phyloP scores from a whole-genome alignment of 2,329 filamentous ascomycete genomes.

The Ophiostoma populinum region DNA sequence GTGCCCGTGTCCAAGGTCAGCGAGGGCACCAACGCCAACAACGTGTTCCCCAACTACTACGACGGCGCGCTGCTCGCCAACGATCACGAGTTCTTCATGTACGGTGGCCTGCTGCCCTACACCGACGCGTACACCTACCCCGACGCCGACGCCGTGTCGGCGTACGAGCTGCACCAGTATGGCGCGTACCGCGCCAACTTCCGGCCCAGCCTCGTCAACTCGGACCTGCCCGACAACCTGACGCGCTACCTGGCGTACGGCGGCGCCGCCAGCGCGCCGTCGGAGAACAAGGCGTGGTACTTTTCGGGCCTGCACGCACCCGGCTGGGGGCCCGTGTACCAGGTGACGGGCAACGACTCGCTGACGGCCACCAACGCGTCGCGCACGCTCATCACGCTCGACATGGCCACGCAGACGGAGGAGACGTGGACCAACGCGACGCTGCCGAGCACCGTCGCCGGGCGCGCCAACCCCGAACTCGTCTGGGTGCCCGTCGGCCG shows the following conservation, averaged over 20 bases:
- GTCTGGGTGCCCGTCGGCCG: conserved; percentile 65
- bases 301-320: conserved; percentile 44
- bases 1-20: conserved; percentile 27
- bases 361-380: conserved; percentile 29
- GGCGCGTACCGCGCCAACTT: conserved; percentile 27
- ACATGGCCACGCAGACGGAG: conserved; percentile 33
- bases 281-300: conserved; percentile 55
- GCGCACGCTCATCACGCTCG: conserved; percentile 39
- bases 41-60: conserved; percentile 35
- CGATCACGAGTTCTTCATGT: conserved; percentile 43
- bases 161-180: conserved; percentile 36
- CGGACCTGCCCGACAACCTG: conserved; percentile 25
- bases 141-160: conserved; percentile 24
- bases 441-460: conserved; percentile 29
- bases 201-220: conserved; percentile 23
- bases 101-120: conserved; percentile 35
- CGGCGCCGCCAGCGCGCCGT: conserved; percentile 45
- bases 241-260: conserved; percentile 49
- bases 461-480: conserved; percentile 45
- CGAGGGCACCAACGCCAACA: conserved; percentile 27
- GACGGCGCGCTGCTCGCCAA: conserved; percentile 52
- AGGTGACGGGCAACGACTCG: conserved; percentile 17
- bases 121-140: conserved; percentile 23
- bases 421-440: conserved; percentile 41
- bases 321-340: conserved; percentile 31